phyloP scores from a whole-genome alignment of 2,329 filamentous ascomycete species.

The Coniosporium uncinatum region DNA sequence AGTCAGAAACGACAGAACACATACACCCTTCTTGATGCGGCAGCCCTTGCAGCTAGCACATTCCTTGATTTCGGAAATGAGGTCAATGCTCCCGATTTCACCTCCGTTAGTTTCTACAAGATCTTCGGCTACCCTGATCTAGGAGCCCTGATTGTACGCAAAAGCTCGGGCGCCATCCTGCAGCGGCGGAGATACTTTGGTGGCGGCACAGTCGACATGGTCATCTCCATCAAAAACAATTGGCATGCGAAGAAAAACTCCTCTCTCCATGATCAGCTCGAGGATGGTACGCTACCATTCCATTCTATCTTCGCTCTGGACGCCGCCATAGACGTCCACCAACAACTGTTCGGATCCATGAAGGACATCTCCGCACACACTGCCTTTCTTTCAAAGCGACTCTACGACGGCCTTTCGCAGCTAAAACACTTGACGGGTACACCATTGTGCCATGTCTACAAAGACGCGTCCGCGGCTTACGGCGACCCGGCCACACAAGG shows the following conservation, averaged over 20 bases:
- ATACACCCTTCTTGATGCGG: constrained; percentile 79
- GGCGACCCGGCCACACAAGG: constrained; percentile 48
- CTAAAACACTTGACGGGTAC: constrained; percentile 66
- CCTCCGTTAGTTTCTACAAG: constrained; percentile 87
- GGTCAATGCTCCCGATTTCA: constrained; percentile 71
- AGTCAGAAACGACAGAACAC: constrained; percentile 21
- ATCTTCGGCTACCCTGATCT: constrained; percentile 97
- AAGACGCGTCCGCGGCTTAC: constrained; percentile 30
- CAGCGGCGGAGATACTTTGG: constrained; percentile 77
- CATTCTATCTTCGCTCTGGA: constrained; percentile 86
- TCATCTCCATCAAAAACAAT: constrained; percentile 67
- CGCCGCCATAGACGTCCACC: constrained; percentile 65
- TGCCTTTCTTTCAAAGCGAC: constrained; percentile 50
- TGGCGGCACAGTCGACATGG: constrained; percentile 90
- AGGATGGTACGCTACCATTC: constrained; percentile 88
- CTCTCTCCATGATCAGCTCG: constrained; percentile 73
- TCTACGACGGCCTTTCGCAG: constrained; percentile 52
- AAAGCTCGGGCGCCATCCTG: constrained; percentile 59
- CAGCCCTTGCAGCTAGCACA: constrained; percentile 73
- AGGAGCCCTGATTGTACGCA: constrained; percentile 78
- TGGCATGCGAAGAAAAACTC: constrained; percentile 78
- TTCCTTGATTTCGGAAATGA: constrained; percentile 64
- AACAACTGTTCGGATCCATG: constrained; percentile 67
- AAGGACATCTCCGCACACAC: constrained; percentile 66
- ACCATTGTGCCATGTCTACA: constrained; percentile 63